Conservation (phyloP, 208 protist genomes). For the Blastocrithidia nonstop region DNA sequence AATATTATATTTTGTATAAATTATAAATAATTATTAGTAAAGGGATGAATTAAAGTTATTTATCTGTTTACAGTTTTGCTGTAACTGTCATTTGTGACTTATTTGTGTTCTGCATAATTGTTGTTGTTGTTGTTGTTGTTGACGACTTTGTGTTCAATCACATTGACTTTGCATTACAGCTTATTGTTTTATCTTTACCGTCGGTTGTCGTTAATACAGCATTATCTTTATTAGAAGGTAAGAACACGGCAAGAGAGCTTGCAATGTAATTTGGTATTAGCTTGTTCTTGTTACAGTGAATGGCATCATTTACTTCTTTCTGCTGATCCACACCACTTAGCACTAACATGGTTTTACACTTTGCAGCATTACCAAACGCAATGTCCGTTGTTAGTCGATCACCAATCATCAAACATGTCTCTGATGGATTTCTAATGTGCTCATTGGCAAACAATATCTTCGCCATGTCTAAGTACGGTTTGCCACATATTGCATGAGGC, state of each 20-base stretch:
- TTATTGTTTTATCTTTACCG: no score
- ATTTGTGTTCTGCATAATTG: no score
- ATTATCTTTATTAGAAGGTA: no score
- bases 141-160: no score
- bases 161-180: no score
- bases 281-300: constrained; percentile 7
- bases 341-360: constrained; percentile 46
- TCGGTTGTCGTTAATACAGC: no score
- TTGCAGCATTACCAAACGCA: constrained; percentile 47
- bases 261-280: constrained; percentile 42
- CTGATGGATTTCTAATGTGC: constrained; percentile 16
- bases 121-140: no score
- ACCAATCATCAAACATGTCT: constrained; percentile 55
- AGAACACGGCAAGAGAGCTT: constrained; percentile 29
- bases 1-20: no score
- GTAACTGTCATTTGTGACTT: no score
- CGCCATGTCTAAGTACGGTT: constrained; percentile 42
- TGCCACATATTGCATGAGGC: constrained; percentile 49
- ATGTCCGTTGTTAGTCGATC: constrained; percentile 68
- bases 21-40: no score
- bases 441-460: constrained; percentile 31
- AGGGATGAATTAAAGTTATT: no score
- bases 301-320: constrained; percentile 20
- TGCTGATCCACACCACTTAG: constrained; percentile 34
- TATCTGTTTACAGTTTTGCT: no score